Percentiles rank a stretch among this genome's conserved stretches.
Conservation (phyloP, 371 early-diverging fungal species). For the Actinomucor elegans region DNA sequence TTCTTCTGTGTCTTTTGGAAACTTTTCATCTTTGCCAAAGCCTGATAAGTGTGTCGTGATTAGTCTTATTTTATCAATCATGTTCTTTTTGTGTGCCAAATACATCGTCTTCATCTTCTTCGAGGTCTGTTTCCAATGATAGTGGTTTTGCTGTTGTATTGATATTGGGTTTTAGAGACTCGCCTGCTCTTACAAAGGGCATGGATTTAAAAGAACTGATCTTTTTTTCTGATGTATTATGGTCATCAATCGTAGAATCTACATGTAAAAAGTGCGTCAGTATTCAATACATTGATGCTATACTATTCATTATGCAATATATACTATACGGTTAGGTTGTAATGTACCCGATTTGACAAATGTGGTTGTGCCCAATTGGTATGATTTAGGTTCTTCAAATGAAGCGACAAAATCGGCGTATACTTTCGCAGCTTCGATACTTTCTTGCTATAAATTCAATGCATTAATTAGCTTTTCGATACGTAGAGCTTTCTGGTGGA, state of each 20-base stretch:
- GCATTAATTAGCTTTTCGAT: not conserved
- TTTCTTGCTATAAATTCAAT: conserved; percentile 51
- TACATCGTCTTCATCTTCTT: conserved; percentile 39
- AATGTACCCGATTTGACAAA: conserved; percentile 68
- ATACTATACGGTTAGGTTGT: conserved; percentile 3
- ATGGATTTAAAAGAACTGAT: conserved; percentile 46
- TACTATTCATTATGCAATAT: too few species aligned
- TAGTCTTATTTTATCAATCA: not conserved
- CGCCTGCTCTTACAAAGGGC: conserved; percentile 46
- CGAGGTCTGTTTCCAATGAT: not conserved
- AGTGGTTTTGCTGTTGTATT: not conserved
- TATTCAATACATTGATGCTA: too few species aligned
- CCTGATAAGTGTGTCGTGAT: conserved; percentile 10
- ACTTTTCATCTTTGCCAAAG: conserved; percentile 22
- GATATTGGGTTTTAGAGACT: not conserved
- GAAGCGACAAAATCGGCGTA: conserved; percentile 86
- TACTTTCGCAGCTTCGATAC: conserved; percentile 75
- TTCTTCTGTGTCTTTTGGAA: conserved; percentile 63
- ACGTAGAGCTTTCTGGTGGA: too few species aligned
- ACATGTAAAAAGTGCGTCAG: not conserved
- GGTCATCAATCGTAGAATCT: too few species aligned
- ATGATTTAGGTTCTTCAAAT: conserved; percentile 64
- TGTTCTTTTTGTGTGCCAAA: not conserved
- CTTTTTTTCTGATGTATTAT: too few species aligned
- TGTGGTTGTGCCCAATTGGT: conserved; percentile 42